Base-by-base conservation (phyloP, 192 early-diverging fungal genomes). In the Helicostylum pulchrum region DNA sequence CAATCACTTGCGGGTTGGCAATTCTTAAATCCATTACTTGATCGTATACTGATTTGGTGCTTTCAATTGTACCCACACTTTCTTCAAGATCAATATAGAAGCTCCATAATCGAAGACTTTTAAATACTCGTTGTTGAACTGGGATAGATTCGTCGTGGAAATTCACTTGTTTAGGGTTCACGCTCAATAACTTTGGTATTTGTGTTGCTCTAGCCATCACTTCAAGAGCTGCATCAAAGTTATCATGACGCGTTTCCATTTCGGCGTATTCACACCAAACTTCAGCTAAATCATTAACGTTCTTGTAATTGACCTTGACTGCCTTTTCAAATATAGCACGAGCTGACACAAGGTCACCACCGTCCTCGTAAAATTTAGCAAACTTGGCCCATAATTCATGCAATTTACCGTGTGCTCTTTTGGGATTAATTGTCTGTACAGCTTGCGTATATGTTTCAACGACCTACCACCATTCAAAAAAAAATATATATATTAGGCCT, bases 81-180 rank as follows among this genome's bases (percentile, higher is more conserved):
- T 99, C 97, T 61, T 94, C 92, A 58, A 99, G 69, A 74, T 99
- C 97, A 26, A 97, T 90, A 72, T 93, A 93, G 66, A 92, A 89
- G 12, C 87, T 86, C 97, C 97, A 99, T 43, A 98, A 76, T 36
- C 88, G 88, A 46, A 91, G 72, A 59, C 86, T 88, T 62, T 96
- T 96, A 77, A 91, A 95, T 8, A 96, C 80, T 14, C 96, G 88
- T 21, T 77, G 72, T 56, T 93, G 90, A 7, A 91, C 87, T 10
- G 91, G 79, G 52, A 88, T 51, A 1, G 76, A 83, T 66, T 96
- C 94, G 64, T 99, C 95, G 51, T 83, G 82, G 70, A 86, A 97
- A 30, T 87, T 79, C 34, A 92, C 77, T 58, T 77, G 73, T 42
- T 78, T 70, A 14, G 74, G 71, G 34, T 73, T 63, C 49, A 73